Evolutionary conservation across 495 filamentous ascomycete genomes (phyloP), one percentile per base, ranked within the genome.

Genomic region (Penicillium odoratum): DNA sequence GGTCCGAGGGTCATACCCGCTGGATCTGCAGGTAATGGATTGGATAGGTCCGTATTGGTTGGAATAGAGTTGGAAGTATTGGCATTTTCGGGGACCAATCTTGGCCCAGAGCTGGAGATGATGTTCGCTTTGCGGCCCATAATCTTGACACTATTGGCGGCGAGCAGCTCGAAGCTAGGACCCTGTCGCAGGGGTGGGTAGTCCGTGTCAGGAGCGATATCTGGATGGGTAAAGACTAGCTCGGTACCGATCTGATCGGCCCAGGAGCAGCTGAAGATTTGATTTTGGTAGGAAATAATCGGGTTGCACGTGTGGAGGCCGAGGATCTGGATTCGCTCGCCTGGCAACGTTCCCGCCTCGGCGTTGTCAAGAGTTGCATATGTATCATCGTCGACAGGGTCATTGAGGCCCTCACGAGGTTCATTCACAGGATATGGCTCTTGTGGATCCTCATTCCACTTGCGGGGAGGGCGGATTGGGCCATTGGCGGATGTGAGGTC

Each of bases 201-300:
- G 47, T 66, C 61, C 7, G 49, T 25, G 5, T 67, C 62, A 72
- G 51, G 77, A 60, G 30, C 66, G 53, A 58, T 60, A 52, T 73
- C 72, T 49, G 79, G 83, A 1, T 72, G 71, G 0, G 83, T 74
- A 54, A 97, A 86, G 55, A 92, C 78, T 59, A 96, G 66, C 48
- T 95, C 90, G 0, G 91, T 94, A 33, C 92, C 92, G 3, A 93
- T 79, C 56, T 90, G 88, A 46, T 86, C 79, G 31, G 80, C 80
- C 92, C 92, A 97, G 30, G 81, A 68, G 55, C 90, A 93, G 60
- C 81, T 85, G 69, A 90, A 92, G 34, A 92, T 73, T 51, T 84
- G 83, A 47, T 87, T 87, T 45, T 87, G 77, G 76, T 93, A 92
- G 4, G 85, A 85, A 47, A 94, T 74, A 31, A 95, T 70, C 0